Percentiles rank a stretch among this genome's conserved stretches.
Conservation (phyloP, 2,329 filamentous ascomycete species). For the Grosmannia clavigera region DNA sequence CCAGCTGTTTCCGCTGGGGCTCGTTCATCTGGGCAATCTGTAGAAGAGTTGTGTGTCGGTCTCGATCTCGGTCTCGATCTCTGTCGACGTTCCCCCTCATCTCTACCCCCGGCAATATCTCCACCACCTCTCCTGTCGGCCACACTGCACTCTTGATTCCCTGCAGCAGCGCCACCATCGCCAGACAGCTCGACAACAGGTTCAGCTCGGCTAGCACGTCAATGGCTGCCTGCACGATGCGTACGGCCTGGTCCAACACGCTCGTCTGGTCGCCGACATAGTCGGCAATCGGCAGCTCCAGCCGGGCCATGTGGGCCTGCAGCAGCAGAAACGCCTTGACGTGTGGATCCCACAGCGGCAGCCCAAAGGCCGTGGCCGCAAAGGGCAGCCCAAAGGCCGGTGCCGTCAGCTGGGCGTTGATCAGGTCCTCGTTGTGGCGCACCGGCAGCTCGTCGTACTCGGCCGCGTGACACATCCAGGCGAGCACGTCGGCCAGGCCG, state of each 20-base stretch:
- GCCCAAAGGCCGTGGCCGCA: constrained; percentile 41
- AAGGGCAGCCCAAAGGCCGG: constrained; percentile 52
- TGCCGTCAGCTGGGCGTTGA: constrained; percentile 80
- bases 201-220: constrained; percentile 90
- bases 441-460: constrained; percentile 98
- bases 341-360: constrained; percentile 97
- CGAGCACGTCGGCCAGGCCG: constrained; percentile 68
- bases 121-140: constrained; percentile 68
- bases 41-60: constrained; percentile 19
- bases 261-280: constrained; percentile 88
- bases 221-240: constrained; percentile 90
- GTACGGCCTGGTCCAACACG: constrained; percentile 90
- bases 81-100: background rate
- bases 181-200: constrained; percentile 60
- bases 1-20: constrained; percentile 28
- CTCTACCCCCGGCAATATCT: constrained; percentile 65
- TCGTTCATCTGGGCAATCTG: constrained; percentile 26
- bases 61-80: no score
- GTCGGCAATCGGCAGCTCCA: constrained; percentile 87
- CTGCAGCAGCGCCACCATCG: constrained; percentile 79
- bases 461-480: constrained; percentile 85
- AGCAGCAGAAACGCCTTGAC: constrained; percentile 91
- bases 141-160: constrained; percentile 87
- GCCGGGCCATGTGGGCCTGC: constrained; percentile 88
- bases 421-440: constrained; percentile 93